Percentiles rank a stretch among this genome's conserved stretches.
Conservation (phyloP, 2,329 filamentous ascomycete genomes). For the Apiospora koreana region DNA sequence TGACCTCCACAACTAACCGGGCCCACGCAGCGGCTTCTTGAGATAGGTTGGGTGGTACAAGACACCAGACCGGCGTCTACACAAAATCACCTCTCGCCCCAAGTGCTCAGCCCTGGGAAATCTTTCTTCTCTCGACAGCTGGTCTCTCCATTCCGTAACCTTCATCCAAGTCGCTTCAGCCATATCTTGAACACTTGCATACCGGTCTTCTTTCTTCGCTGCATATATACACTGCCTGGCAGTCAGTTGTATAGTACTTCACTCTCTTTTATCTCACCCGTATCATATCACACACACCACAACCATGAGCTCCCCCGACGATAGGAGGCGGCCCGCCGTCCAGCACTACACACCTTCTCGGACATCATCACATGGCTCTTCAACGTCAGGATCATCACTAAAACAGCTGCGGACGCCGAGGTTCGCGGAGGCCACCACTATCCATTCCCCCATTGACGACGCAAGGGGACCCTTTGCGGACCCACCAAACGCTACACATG, state of each 20-base stretch:
- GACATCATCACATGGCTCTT: slow-evolving; percentile 51
- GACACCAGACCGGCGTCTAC: slow-evolving; percentile 39
- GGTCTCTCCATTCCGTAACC: slow-evolving; percentile 45
- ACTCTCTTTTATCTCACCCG: slow-evolving; percentile 33
- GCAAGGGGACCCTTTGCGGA: slow-evolving; percentile 60
- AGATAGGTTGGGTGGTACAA: slow-evolving; percentile 28
- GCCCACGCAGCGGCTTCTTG: slow-evolving; percentile 37
- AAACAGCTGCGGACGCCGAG: slow-evolving; percentile 74
- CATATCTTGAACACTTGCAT: slow-evolving; percentile 6
- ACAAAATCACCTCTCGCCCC: slow-evolving; percentile 55
- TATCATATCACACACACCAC: neutral
- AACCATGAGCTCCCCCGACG: slow-evolving; percentile 41
- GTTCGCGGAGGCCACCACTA: slow-evolving; percentile 78
- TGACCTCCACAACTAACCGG: slow-evolving; percentile 39
- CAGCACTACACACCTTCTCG: slow-evolving; percentile 54
- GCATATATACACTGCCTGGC: slow-evolving; percentile 27
- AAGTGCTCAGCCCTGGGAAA: slow-evolving; percentile 33
- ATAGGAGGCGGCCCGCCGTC: slow-evolving; percentile 58
- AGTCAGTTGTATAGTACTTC: slow-evolving; percentile 31
- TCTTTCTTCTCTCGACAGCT: slow-evolving; percentile 53
- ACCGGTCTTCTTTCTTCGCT: slow-evolving; percentile 24
- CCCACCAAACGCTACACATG: slow-evolving; percentile 57
- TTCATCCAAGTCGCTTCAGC: neutral
- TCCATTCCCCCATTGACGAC: slow-evolving; percentile 77
- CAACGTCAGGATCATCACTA: slow-evolving; percentile 55